phyloP scores from a whole-genome alignment of 768 basidiomycete genomes.

The Suillus brevipes region DNA sequence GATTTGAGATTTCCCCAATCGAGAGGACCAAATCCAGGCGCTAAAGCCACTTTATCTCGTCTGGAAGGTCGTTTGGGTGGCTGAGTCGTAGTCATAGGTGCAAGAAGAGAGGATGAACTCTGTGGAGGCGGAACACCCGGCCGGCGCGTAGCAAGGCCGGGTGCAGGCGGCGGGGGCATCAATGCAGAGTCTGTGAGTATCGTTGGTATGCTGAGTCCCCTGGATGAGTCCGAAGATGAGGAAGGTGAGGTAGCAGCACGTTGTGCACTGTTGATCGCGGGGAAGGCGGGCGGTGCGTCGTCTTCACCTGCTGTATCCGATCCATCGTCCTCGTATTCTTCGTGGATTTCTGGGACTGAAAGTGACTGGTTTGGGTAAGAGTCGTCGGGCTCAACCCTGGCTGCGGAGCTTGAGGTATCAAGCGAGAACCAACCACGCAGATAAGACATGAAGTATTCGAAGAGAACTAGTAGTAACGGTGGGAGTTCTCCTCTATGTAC shows the following conservation, averaged over 20 bases:
- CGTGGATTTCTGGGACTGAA: slow-evolving; percentile 23
- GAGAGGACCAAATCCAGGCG: slow-evolving; percentile 87
- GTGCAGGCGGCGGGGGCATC: slow-evolving; percentile 56
- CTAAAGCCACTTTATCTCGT: slow-evolving; percentile 80
- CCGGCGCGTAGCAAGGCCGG: slow-evolving; percentile 36
- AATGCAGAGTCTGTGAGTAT: slow-evolving; percentile 47
- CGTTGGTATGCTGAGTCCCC: slow-evolving; percentile 16
- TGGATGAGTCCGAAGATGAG: slow-evolving; percentile 6
- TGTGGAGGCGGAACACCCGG: slow-evolving; percentile 31
- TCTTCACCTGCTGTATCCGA: slow-evolving; percentile 47
- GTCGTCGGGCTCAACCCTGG: neutral
- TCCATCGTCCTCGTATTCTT: slow-evolving; percentile 36
- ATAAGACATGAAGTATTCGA: slow-evolving; percentile 41
- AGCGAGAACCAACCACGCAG: slow-evolving; percentile 58
- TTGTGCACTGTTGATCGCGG: slow-evolving; percentile 70
- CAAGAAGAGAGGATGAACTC: slow-evolving; percentile 46
- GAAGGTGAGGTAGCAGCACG: slow-evolving; percentile 40
- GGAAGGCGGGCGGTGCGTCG: slow-evolving; percentile 73
- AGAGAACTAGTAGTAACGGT: neutral
- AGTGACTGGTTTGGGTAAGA: slow-evolving; percentile 1
- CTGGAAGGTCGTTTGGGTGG: slow-evolving; percentile 58
- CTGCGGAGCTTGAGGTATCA: slow-evolving; percentile 19
- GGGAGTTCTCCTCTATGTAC: neutral
- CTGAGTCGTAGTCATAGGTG: slow-evolving; percentile 65
- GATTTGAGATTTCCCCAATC: slow-evolving; percentile 93